Percentiles rank a stretch among this genome's conserved stretches.
phyloP scores from a whole-genome alignment of 768 basidiomycete species.

The Calocybe indica region DNA sequence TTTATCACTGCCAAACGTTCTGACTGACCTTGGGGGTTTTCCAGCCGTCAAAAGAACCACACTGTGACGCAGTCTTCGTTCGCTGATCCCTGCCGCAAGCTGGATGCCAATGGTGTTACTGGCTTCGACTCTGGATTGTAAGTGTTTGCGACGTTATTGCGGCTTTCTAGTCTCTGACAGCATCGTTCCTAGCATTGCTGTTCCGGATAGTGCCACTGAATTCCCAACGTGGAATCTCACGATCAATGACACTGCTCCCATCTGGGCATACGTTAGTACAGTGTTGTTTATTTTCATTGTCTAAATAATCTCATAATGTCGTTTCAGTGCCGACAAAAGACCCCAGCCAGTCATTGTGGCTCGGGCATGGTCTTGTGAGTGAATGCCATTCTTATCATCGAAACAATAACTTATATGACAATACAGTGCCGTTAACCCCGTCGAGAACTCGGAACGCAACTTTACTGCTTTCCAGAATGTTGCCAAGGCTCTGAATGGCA shows the following conservation, averaged over 20 bases:
- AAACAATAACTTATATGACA: background rate
- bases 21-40: slow-evolving; percentile 1
- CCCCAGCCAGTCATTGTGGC: slow-evolving; percentile 38
- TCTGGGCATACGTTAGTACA: slow-evolving; percentile 48
- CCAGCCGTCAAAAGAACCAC: slow-evolving; percentile 62
- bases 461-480: slow-evolving; percentile 53
- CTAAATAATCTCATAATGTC: slow-evolving; percentile 3
- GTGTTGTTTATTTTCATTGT: background rate
- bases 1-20: background rate
- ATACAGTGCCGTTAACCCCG: slow-evolving; percentile 49
- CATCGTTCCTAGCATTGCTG: slow-evolving; percentile 24
- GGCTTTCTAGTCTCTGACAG: background rate
- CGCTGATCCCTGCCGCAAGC: slow-evolving; percentile 47
- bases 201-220: slow-evolving; percentile 32
- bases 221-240: slow-evolving; percentile 54
- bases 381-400: background rate
- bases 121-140: slow-evolving; percentile 59
- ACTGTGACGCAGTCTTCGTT: slow-evolving; percentile 60
- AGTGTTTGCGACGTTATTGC: slow-evolving; percentile 12
- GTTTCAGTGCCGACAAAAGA: slow-evolving; percentile 34
- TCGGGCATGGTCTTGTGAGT: slow-evolving; percentile 51
- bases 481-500: slow-evolving; percentile 50
- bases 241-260: slow-evolving; percentile 50
- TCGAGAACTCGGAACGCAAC: slow-evolving; percentile 40
- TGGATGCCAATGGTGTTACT: slow-evolving; percentile 30